Base-by-base conservation (phyloP, 495 filamentous ascomycete species). In the Penicillium parvum region DNA sequence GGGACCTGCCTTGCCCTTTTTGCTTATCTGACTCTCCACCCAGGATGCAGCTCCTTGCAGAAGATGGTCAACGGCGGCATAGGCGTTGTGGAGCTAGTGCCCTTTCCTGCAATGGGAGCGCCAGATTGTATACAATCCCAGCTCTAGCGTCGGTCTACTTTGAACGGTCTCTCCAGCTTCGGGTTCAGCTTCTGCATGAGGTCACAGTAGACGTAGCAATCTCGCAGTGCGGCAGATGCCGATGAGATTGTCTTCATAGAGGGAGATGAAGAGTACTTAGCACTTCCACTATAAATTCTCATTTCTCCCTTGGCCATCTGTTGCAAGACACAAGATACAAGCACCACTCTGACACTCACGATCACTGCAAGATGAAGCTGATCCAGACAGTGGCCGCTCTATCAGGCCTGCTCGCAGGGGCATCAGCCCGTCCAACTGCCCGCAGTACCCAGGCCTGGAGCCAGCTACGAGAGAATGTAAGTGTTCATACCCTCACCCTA, bases 381-480 rank as follows among this genome's bases (percentile, higher is more conserved):
- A 32, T 27, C 37, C 43, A 32, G 37, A 28, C 37, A 16, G 15
- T 50, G 0, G 34, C 44, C 27, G 43, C 39, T 29, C 32, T 56
- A 32, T 32, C 48, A 3, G 45, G 45, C 7, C 49, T 63, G 28
- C 36, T 43, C 7, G 40, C 48, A 4, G 25, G 40, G 1, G 42
- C 40, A 42, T 49, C 54, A 9, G 55, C 54, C 9, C 45, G 38
- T 10, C 52, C 57, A 16, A 40, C 55, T 4, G 49, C 36, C 2
- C 42, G 40, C 12, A 43, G 37, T 17, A 27, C 43, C 4, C 38
- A 52, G 28, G 34, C 42, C 32, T 67, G 61, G 63, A 36, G 32
- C 23, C 32, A 59, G 20, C 42, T 63, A 32, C 52, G 61, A 8
- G 51, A 59, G 33, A 67, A 65, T 16, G 59, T 67, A 22, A 39